Conservation (phyloP, 2,329 filamentous ascomycete species). For the Thermothelomyces thermophilus region DNA sequence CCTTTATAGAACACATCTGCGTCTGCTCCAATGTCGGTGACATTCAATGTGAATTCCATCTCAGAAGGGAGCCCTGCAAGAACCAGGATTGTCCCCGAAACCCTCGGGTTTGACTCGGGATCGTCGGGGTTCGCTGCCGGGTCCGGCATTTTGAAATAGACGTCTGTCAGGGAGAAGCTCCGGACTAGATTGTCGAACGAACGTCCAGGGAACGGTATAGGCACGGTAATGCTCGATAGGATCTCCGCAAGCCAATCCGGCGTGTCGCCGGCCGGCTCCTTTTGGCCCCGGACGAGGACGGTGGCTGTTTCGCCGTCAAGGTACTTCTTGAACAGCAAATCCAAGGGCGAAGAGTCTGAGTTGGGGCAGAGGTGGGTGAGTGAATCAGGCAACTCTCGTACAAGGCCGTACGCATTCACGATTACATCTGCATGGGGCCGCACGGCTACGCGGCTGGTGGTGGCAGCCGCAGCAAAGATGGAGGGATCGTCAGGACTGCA, state of each 20-base stretch:
- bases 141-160: slow-evolving; percentile 79
- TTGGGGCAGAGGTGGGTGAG: slow-evolving; percentile 70
- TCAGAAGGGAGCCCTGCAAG: slow-evolving; percentile 73
- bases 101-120: slow-evolving; percentile 65
- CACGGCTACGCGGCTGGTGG: slow-evolving; percentile 60
- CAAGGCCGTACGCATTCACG: slow-evolving; percentile 63
- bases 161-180: slow-evolving; percentile 79
- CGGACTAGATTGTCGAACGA: slow-evolving; percentile 77
- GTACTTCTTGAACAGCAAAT: slow-evolving; percentile 73
- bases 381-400: slow-evolving; percentile 66
- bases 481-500: slow-evolving; percentile 65
- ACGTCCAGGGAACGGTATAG: slow-evolving; percentile 75
- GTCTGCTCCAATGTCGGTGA: slow-evolving; percentile 67
- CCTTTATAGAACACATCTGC: slow-evolving; percentile 75
- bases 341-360: slow-evolving; percentile 73
- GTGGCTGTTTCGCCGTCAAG: slow-evolving; percentile 72
- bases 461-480: slow-evolving; percentile 72
- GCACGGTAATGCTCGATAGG: slow-evolving; percentile 73
- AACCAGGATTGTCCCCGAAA: slow-evolving; percentile 78
- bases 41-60: slow-evolving; percentile 77
- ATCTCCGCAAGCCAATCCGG: slow-evolving; percentile 80
- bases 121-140: slow-evolving; percentile 69
- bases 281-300: slow-evolving; percentile 76
- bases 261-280: slow-evolving; percentile 57
- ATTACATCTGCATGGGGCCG: slow-evolving; percentile 60